These are phyloP conservation scores for Hypoxylon rubiginosum DNA, from an alignment of 2,329 filamentous ascomycete species.

Conservation along the genomic window DNA sequence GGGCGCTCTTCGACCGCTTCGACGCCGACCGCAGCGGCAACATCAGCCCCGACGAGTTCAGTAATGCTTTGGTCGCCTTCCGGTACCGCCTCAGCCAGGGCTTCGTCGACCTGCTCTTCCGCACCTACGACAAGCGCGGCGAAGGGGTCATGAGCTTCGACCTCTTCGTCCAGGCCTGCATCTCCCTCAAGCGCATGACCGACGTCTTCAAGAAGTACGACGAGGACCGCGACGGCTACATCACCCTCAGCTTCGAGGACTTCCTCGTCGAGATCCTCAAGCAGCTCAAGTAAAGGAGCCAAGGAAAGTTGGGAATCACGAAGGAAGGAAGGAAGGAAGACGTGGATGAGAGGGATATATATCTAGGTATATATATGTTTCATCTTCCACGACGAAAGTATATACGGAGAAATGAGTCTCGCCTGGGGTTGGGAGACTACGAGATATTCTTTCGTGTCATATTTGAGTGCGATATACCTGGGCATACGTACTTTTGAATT, in stretches of 20 bases:
- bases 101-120: constrained; percentile 88
- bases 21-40: constrained; percentile 88
- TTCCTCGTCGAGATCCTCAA: constrained; percentile 78
- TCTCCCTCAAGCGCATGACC: constrained; percentile 97
- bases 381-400: background rate
- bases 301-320: too few species aligned
- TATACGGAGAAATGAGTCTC: constrained; percentile 7
- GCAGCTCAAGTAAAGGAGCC: constrained; percentile 68
- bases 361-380: background rate
- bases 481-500: background rate
- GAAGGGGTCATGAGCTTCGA: constrained; percentile 88
- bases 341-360: background rate
- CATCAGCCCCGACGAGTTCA: constrained; percentile 89
- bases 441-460: background rate
- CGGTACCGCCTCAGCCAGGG: constrained; percentile 88
- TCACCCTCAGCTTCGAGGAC: constrained; percentile 85
- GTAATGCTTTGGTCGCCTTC: constrained; percentile 90
- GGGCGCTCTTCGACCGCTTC: constrained; percentile 94
- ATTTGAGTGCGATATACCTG: background rate
- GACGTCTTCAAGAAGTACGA: constrained; percentile 99
- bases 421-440: constrained; percentile 2
- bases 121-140: constrained; percentile 84
- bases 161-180: constrained; percentile 97
- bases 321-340: background rate
- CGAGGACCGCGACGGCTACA: constrained; percentile 94